Evolutionary conservation across 331 rosid genomes (phyloP), one percentile per base, ranked within the genome.

Genomic region (Erythrophleum ivorense): DNA sequence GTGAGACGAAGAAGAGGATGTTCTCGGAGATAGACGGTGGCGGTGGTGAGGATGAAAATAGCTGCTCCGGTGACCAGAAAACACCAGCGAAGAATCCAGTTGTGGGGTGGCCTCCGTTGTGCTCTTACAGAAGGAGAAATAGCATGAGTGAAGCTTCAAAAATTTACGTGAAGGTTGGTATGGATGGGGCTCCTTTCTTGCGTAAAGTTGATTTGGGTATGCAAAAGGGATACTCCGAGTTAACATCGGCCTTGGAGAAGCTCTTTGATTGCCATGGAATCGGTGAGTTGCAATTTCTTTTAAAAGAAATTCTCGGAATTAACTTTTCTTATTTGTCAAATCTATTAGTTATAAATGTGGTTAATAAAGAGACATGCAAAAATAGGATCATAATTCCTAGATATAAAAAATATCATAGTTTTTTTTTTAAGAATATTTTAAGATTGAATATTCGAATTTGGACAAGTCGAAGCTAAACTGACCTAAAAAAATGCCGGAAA

Each of bases 171-270:
- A 95, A 95, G 76, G 98, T 95, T 58, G 88, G 98, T 86, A 89
- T 95, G 97, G 98, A 95, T 50, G 97, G 97, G 3, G 94, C 90
- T 19, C 98, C 98, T 7, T 90, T 93, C 88, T 88, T 95, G 84
- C 91, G 98, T 68, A 95, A 95, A 60, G 82, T 95, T 54, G 97
- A 95, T 77, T 73, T 95, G 81, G 78, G 73, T 77, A 71, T 85
- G 87, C 97, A 91, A 59, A 86, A 87, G 62, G 90, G 85, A 4
- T 95, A 93, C 74, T 73, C 86, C 0, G 90, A 93, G 69, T 90
- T 95, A 33, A 94, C 93, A 2, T 6, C 82, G 2, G 93, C 97
- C 49, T 84, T 95, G 91, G 94, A 93, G 84, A 88, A 95, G 57
- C 97, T 95, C 84, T 95, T 95, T 84, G 92, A 80, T 74, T 88